Base-by-base conservation (phyloP, 192 early-diverging fungal species). In the Coemansia sp. region DNA sequence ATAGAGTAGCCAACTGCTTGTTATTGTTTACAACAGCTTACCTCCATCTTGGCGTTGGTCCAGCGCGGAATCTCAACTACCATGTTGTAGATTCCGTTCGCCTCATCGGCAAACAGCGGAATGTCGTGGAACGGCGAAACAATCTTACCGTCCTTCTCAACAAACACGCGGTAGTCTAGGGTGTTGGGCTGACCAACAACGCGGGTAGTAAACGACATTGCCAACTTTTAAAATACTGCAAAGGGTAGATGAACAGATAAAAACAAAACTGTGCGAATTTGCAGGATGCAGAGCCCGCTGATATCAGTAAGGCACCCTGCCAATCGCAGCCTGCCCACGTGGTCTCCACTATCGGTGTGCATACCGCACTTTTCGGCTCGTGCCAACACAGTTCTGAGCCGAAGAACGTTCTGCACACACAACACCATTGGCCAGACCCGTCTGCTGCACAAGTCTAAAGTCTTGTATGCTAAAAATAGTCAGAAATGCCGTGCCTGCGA, bases 111-210 rank as follows among this genome's bases (percentile, higher is more conserved):
- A 71, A 88, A 95, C 23, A 97, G 85, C 24, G 97, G 97, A 63
- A 98, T 97, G 85, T 99, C 95, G 84, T 97, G 97, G 88, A 96
- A 99, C 64, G 94, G 88, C 60, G 94, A 97, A 60, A 97, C 72
- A 29, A 89, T 86, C 79, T 88, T 89, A 60, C 94, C 94, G 69
- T 89, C 84, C 77, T 85, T 89, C 83, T 92, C 90, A 79, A 83
- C 87, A 81, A 80, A 98, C 65, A 96, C 86, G 61, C 92, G 87
- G 87, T 93, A 86, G 62, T 98, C 95, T 38, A 94, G 91, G 19
- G 78, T 81, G 51, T 95, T 90, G 70, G 90, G 86, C 53, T 91
- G 87, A 59, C 93, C 94, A 59, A 96, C 86, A 53, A 88, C 83
- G 65, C 95, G 89, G 74, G 91, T 87, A 55, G 87, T 87, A 85